A percentile compares a stretch with the other conserved stretches of the same genome.
Evolutionary conservation across 176 grass and related monocot species (phyloP).

Genomic region (Aegilops bicornis): DNA sequence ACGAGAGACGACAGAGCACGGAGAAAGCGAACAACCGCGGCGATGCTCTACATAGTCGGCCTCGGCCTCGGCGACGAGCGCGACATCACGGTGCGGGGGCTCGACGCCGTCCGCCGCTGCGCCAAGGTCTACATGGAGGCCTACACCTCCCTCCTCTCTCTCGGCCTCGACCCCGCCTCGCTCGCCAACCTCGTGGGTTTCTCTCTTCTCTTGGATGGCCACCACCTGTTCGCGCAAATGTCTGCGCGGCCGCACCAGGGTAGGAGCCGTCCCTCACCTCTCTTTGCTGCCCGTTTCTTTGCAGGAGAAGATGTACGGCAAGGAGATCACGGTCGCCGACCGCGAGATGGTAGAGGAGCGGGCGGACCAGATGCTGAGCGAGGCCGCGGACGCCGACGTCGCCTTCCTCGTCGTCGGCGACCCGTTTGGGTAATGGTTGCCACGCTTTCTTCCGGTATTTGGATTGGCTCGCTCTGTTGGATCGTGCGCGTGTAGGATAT

Average conservation of each 20-base stretch:
- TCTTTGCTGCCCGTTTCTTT: neutral
- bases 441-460: neutral
- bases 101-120: constrained; percentile 72
- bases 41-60: constrained; percentile 94
- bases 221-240: constrained; percentile 26
- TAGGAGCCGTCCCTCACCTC: neutral
- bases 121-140: constrained; percentile 88
- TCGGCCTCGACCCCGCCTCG: constrained; percentile 73
- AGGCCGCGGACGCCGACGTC: constrained; percentile 47
- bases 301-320: constrained; percentile 89
- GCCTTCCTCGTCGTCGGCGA: constrained; percentile 94
- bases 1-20: neutral
- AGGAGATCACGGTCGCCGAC: constrained; percentile 74
- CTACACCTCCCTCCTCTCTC: constrained; percentile 88
- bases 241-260: neutral
- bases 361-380: constrained; percentile 60
- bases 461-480: neutral
- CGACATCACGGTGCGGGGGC: constrained; percentile 85
- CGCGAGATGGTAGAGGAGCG: constrained; percentile 95
- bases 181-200: constrained; percentile 61
- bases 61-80: constrained; percentile 84
- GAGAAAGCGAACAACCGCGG: neutral
- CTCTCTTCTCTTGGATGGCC: neutral
- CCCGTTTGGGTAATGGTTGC: constrained; percentile 72
- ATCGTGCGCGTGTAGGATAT: neutral